These are phyloP conservation scores for Coemansia sp. DNA, from an alignment of 192 early-diverging fungal genomes.

Conservation along the genomic window DNA sequence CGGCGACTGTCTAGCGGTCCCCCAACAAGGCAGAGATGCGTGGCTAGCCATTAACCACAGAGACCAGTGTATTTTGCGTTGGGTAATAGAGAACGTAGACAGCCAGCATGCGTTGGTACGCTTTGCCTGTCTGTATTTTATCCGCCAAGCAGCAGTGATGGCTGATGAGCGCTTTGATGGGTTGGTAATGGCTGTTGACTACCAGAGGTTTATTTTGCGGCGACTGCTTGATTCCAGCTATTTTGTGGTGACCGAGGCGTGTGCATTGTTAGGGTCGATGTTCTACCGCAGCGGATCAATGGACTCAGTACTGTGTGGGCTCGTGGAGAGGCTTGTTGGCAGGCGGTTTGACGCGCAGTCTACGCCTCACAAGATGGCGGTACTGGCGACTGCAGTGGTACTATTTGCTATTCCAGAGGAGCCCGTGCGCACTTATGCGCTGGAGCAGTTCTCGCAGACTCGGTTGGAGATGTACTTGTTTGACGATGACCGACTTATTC, in stretches of 20 bases:
- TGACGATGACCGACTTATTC: slow-evolving; percentile 33
- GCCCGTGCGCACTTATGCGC: slow-evolving; percentile 1
- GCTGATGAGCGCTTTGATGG: background rate
- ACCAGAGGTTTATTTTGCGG: slow-evolving; percentile 21
- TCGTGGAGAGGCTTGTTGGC: slow-evolving; percentile 15
- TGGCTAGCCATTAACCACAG: slow-evolving; percentile 5
- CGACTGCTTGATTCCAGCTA: slow-evolving; percentile 39
- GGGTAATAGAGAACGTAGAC: slow-evolving; percentile 32
- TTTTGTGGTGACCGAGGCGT: slow-evolving; percentile 45
- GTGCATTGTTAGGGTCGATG: slow-evolving; percentile 22
- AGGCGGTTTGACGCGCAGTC: slow-evolving; percentile 15
- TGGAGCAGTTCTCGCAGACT: slow-evolving; percentile 3
- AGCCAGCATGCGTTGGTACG: slow-evolving; percentile 46
- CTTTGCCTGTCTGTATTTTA: slow-evolving; percentile 35
- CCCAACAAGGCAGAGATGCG: background rate
- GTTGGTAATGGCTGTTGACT: slow-evolving; percentile 20
- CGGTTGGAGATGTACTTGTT: slow-evolving; percentile 25
- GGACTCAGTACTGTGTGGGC: slow-evolving; percentile 13
- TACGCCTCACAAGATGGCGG: slow-evolving; percentile 20
- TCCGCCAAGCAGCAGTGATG: slow-evolving; percentile 20
- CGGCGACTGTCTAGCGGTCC: slow-evolving; percentile 18
- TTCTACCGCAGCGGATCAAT: slow-evolving; percentile 6
- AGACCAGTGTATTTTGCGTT: slow-evolving; percentile 7
- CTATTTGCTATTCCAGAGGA: background rate
- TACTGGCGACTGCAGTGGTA: slow-evolving; percentile 9